Evolutionary conservation across 192 early-diverging fungal species (phyloP).

Genomic region (Linderina pennispora): DNA sequence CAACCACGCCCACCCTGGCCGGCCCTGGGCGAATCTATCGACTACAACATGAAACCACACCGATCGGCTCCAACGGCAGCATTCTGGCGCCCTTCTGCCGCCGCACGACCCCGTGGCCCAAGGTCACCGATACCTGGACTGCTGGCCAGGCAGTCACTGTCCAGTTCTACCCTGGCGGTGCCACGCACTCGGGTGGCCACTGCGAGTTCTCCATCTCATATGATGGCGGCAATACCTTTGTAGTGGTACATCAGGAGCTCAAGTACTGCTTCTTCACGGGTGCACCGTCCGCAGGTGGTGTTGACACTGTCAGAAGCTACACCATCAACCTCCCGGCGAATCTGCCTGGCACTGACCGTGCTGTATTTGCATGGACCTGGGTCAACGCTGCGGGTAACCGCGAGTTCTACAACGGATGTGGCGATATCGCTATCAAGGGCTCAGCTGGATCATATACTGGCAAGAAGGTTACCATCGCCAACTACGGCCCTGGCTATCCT

Average conservation of each 20-base stretch:
- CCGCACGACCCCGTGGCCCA: conserved; percentile 17
- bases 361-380: conserved; percentile 56
- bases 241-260: conserved; percentile 46
- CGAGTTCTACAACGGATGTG: conserved; percentile 58
- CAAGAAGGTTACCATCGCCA: conserved; percentile 26
- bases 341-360: conserved; percentile 41
- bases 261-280: conserved; percentile 33
- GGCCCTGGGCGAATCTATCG: not conserved
- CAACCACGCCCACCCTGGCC: too few species aligned
- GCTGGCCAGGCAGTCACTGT: conserved; percentile 48
- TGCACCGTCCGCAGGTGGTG: conserved; percentile 4
- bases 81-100: conserved; percentile 22
- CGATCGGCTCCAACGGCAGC: not conserved
- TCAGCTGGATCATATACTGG: conserved; percentile 24
- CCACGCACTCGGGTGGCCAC: conserved; percentile 53
- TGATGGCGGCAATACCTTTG: conserved; percentile 53
- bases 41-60: conserved; percentile 4
- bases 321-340: conserved; percentile 44
- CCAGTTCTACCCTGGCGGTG: conserved; percentile 18
- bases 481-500: conserved; percentile 13
- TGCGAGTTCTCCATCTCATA: conserved; percentile 63
- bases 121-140: conserved; percentile 32
- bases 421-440: conserved; percentile 42
- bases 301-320: conserved; percentile 1
- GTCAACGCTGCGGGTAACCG: conserved; percentile 55